Evolutionary conservation across 176 grass and related monocot genomes (phyloP).

Genomic region (Pontederia crassipes): DNA sequence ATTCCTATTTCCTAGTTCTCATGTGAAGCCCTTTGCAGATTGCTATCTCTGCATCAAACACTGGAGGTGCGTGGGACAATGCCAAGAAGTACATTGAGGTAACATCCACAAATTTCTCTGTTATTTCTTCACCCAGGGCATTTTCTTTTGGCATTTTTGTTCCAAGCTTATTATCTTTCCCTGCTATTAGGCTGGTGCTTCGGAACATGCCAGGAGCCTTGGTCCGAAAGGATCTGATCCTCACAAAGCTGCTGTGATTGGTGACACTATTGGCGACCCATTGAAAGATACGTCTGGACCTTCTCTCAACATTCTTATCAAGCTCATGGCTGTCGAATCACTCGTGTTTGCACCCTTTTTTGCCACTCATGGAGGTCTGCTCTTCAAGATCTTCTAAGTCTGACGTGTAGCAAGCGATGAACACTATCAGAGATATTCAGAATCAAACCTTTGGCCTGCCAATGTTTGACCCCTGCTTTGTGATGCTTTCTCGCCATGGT

Average conservation of each 20-base stretch:
- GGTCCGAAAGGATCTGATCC: slow-evolving; percentile 78
- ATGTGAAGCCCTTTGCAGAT: slow-evolving; percentile 29
- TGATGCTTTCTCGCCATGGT: too few relatives aligned
- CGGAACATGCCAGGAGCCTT: slow-evolving; percentile 59
- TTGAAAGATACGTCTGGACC: slow-evolving; percentile 92
- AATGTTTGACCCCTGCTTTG: background rate
- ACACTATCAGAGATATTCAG: background rate
- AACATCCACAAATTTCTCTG: background rate
- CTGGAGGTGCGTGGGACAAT: slow-evolving; percentile 89
- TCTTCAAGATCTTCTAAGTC: slow-evolving; percentile 62
- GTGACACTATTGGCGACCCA: slow-evolving; percentile 88
- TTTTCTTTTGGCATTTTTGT: background rate
- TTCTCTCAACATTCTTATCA: slow-evolving; percentile 90
- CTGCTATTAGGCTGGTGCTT: slow-evolving; percentile 66
- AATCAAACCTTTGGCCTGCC: background rate
- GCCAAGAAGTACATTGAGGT: slow-evolving; percentile 97
- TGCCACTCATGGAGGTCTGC: slow-evolving; percentile 68
- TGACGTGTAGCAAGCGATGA: background rate
- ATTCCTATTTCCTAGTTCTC: slow-evolving; percentile 1
- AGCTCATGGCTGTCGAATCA: slow-evolving; percentile 93
- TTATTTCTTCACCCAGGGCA: background rate
- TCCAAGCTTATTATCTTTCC: background rate
- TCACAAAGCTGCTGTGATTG: slow-evolving; percentile 91
- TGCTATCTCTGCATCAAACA: slow-evolving; percentile 96
- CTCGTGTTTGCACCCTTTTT: slow-evolving; percentile 95